Evolutionary conservation across 768 basidiomycete species (phyloP), one percentile per base, ranked within the genome.

Genomic region (Chalciporus pseudorubinellus): DNA sequence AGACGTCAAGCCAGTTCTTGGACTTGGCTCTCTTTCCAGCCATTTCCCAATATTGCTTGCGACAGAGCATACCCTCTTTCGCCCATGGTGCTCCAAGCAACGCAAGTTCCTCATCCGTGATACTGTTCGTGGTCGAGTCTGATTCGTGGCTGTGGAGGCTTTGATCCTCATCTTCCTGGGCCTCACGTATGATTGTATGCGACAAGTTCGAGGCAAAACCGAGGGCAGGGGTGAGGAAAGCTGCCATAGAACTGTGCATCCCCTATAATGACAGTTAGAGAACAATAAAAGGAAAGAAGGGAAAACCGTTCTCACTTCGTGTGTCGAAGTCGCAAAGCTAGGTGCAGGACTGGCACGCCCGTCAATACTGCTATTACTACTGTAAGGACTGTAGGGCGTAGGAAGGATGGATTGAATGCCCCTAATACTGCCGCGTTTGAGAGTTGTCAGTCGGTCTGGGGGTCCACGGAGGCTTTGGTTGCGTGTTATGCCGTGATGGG

Each of bases 31-130:
- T 77, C 65, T 89, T 93, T 13, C 88, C 86, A 1, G 80, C 75
- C 3, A 81, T 78, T 61, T 98, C 95, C 85, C 90, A 94, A 66
- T 95, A 98, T 55, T 93, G 90, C 66, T 98, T 98, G 20, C 95
- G 85, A 59, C 87, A 87, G 9, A 99, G 81, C 77, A 95, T 89
- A 12, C 97, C 97, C 69, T 99, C 97, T 70, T 99, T 99, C 0
- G 97, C 97, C 95, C 95, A 99, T 0, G 97, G 97, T 6, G 97
- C 85, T 14, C 97, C 97, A 14, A 97, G 83, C 33, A 98, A 74
- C 2, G 95, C 95, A 12, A 99, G 77, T 70, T 97, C 93, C 69
- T 98, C 97, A 60, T 98, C 95, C 7, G 89, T 84, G 52, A 98
- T 92, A 46, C 92, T 92, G 59, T 90, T 86, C 29, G 79, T 83